These are phyloP conservation scores for Tetradesmus obliquus DNA, from an alignment of 139 green algal species.

Conservation along the genomic window DNA sequence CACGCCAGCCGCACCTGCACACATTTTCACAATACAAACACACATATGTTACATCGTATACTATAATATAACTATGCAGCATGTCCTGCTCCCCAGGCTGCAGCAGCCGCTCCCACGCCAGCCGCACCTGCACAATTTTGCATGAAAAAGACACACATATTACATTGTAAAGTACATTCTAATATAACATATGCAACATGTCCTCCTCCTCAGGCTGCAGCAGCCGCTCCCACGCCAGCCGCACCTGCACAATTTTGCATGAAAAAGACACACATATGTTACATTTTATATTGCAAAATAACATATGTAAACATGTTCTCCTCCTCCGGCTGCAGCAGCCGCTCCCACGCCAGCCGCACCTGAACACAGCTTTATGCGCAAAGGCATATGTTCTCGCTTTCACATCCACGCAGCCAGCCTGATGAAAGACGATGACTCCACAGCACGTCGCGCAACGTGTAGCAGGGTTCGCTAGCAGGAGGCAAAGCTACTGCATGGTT, in stretches of 20 bases:
- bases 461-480: too few relatives aligned
- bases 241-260: neutral
- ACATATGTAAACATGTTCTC: neutral
- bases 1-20: conserved; percentile 1
- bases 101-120: conserved; percentile 23
- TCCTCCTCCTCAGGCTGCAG: conserved; percentile 21
- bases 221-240: conserved; percentile 9
- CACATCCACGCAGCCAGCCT: too few relatives aligned
- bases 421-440: too few relatives aligned
- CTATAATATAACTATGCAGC: neutral
- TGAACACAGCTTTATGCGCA: neutral
- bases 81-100: conserved; percentile 8
- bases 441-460: too few relatives aligned
- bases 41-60: too few relatives aligned
- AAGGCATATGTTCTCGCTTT: too few relatives aligned
- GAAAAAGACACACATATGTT: too few relatives aligned
- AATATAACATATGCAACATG: neutral
- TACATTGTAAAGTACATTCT: too few relatives aligned
- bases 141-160: too few relatives aligned
- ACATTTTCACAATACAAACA: neutral
- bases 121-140: neutral
- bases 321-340: conserved; percentile 17
- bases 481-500: too few relatives aligned
- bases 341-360: conserved; percentile 15
- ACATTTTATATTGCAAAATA: too few relatives aligned